These are phyloP conservation scores for Terfezia boudieri DNA, from an alignment of 495 filamentous ascomycete species.

Conservation along the genomic window DNA sequence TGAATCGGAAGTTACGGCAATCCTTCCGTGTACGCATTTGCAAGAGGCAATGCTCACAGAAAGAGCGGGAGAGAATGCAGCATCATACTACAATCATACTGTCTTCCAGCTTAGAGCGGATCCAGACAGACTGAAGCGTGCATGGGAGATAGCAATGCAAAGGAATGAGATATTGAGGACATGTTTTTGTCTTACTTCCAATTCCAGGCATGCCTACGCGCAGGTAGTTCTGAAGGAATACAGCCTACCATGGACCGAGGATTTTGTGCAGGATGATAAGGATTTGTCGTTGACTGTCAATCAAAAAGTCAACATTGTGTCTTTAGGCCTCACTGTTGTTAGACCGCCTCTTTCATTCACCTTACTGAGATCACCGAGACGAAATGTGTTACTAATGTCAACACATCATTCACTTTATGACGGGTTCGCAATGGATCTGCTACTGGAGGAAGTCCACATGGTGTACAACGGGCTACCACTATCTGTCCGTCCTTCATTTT, in stretches of 20 bases:
- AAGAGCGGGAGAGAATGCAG: slow-evolving; percentile 19
- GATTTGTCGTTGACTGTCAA: slow-evolving; percentile 4
- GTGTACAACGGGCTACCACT: slow-evolving; percentile 25
- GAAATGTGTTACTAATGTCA: slow-evolving; percentile 27
- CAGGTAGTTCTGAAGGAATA: slow-evolving; percentile 29
- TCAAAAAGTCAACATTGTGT: slow-evolving; percentile 6
- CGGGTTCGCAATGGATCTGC: slow-evolving; percentile 39
- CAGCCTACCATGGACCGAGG: slow-evolving; percentile 16
- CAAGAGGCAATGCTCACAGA: slow-evolving; percentile 60
- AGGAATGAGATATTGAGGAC: slow-evolving; percentile 41
- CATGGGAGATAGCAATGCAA: slow-evolving; percentile 28
- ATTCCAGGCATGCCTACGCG: slow-evolving; percentile 29
- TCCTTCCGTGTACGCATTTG: slow-evolving; percentile 59
- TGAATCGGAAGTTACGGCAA: slow-evolving; percentile 24
- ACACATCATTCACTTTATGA: slow-evolving; percentile 75
- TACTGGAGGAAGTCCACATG: slow-evolving; percentile 43
- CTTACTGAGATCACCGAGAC: slow-evolving; percentile 5
- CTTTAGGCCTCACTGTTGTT: slow-evolving; percentile 2
- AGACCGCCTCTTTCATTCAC: slow-evolving; percentile 19
- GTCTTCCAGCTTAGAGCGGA: slow-evolving; percentile 27
- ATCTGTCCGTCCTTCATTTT: slow-evolving; percentile 24
- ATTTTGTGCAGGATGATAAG: slow-evolving; percentile 1
- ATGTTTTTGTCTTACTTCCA: slow-evolving; percentile 30
- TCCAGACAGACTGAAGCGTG: slow-evolving; percentile 20
- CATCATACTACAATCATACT: slow-evolving; percentile 34